Evolutionary conservation across 2,329 filamentous ascomycete species (phyloP), one percentile per base, ranked within the genome.

Genomic region (Diplodia seriata): DNA sequence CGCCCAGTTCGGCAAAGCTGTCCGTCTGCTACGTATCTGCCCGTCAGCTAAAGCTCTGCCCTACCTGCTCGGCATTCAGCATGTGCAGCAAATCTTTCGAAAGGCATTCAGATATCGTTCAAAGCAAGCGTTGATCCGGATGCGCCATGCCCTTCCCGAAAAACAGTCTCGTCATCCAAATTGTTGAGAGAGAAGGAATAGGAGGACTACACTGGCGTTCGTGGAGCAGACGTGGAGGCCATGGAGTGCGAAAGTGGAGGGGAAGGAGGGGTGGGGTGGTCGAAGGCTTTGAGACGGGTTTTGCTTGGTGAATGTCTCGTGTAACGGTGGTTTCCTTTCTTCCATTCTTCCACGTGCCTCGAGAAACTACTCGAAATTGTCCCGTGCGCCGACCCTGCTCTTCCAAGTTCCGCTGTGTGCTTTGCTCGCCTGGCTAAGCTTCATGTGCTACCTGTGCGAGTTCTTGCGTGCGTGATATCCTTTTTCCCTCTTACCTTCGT

Each of bases 361-460:
- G 3, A 26, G 23, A 26, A 26, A 26, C 23, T 26, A 26, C 23
- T 26, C 23, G 23, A 26, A 26, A 26, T 3, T 81, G 0, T 89
- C 89, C 0, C 75, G 83, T 1, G 50, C 71, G 1, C 77, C 91
- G 9, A 88, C 86, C 0, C 75, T 91, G 0, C 66, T 76, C 0
- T 77, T 91, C 31, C 89, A 93, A 71, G 78, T 91, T 0, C 86
- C 88, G 0, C 73, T 91, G 1, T 89, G 85, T 62, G 81, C 92
- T 26, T 83, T 88, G 70, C 81, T 93, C 9, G 87, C 89, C 0
- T 71, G 23, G 86, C 6, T 84, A 82, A 69, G 89, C 0, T 92
- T 92, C 72, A 89, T 90, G 0, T 79, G 77, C 3, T 92, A 87
- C 68, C 81, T 92, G 7, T 88, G 86, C 9, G 81, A 79, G 3